Percentiles rank a stretch among this genome's conserved stretches.
Conservation (phyloP, 2,329 filamentous ascomycete genomes). For the Nemania sp. region DNA sequence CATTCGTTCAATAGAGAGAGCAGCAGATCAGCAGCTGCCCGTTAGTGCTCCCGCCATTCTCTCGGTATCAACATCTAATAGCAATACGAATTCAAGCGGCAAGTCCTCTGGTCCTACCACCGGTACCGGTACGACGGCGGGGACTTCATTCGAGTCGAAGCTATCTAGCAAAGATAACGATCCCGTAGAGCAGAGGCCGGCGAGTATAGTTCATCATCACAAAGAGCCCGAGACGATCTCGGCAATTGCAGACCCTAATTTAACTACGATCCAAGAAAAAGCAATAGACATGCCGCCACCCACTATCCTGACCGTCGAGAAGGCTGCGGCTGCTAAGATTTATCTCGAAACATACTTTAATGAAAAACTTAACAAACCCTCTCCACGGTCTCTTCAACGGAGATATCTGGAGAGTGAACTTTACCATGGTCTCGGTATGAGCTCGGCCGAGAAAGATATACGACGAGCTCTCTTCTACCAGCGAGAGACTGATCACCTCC, state of each 20-base stretch:
- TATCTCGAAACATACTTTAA: constrained; percentile 89
- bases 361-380: constrained; percentile 68
- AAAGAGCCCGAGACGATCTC: constrained; percentile 38
- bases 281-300: constrained; percentile 48
- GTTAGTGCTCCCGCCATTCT: constrained; percentile 41
- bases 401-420: constrained; percentile 74
- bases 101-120: constrained; percentile 46
- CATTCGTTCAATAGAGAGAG: constrained; percentile 52
- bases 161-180: constrained; percentile 49
- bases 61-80: constrained; percentile 44
- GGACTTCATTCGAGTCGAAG: constrained; percentile 59
- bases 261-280: constrained; percentile 53
- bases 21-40: constrained; percentile 43
- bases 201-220: constrained; percentile 47
- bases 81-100: constrained; percentile 49
- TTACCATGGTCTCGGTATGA: constrained; percentile 63
- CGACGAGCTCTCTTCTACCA: constrained; percentile 69
- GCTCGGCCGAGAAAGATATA: constrained; percentile 65
- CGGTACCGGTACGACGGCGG: constrained; percentile 51
- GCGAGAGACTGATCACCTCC: constrained; percentile 79
- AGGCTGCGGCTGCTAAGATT: constrained; percentile 82
- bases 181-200: constrained; percentile 48
- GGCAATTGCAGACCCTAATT: constrained; percentile 46
- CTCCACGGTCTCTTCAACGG: constrained; percentile 70
- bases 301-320: constrained; percentile 75